Evolutionary conservation across 1,139 yeast species (phyloP).

Genomic region (Pichia inconspicua): DNA sequence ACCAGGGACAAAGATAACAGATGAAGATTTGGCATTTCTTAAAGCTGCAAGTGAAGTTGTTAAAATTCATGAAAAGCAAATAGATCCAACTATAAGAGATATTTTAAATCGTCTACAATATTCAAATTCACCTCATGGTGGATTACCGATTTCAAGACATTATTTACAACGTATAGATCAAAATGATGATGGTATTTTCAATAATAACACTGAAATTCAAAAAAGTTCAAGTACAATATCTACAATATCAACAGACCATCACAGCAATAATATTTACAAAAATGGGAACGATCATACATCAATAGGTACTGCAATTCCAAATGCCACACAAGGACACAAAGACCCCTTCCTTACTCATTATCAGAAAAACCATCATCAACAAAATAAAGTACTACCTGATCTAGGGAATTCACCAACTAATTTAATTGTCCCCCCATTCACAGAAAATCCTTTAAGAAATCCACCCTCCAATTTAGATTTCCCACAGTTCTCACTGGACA

Average conservation of each 20-base stretch:
- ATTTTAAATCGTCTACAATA: slow-evolving; percentile 44
- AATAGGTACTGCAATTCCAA: neutral
- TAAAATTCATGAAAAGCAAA: slow-evolving; percentile 25
- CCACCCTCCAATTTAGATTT: slow-evolving; percentile 11
- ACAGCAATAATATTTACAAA: neutral
- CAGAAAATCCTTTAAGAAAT: slow-evolving; percentile 9
- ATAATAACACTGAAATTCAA: neutral
- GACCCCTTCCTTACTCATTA: neutral
- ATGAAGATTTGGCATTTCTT: slow-evolving; percentile 27
- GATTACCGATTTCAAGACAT: slow-evolving; percentile 25
- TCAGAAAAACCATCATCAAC: neutral
- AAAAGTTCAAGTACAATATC: neutral
- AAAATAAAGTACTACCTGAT: neutral
- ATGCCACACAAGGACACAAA: neutral
- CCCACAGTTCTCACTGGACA: slow-evolving; percentile 20
- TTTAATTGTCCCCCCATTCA: slow-evolving; percentile 9
- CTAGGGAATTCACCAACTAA: neutral
- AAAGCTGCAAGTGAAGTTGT: slow-evolving; percentile 28
- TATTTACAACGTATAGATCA: slow-evolving; percentile 11
- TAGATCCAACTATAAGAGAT: slow-evolving; percentile 51
- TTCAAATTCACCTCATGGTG: slow-evolving; percentile 46
- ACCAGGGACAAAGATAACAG: slow-evolving; percentile 19
- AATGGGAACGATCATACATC: neutral
- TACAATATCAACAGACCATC: neutral
- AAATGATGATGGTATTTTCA: neutral